Percentiles rank a stretch among this genome's conserved stretches.
phyloP scores from a whole-genome alignment of 176 grass and related monocot species.

The Avena atlantica region DNA sequence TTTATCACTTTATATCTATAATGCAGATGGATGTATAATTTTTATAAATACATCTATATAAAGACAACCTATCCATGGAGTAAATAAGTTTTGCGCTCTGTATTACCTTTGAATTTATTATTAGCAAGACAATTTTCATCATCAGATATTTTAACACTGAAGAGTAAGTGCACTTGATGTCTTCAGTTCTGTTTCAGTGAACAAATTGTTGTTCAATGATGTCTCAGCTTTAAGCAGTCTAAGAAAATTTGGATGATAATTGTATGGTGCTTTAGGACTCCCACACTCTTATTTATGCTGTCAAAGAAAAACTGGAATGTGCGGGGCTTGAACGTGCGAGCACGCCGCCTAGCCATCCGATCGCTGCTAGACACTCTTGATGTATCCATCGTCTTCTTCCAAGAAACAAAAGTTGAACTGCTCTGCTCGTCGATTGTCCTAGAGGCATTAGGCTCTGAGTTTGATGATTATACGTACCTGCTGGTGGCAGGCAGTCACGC shows the following conservation, averaged over 20 bases:
- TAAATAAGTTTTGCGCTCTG: background rate
- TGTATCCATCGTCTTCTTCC: no score
- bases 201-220: background rate
- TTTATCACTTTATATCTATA: background rate
- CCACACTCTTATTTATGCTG: background rate
- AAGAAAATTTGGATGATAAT: background rate
- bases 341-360: no score
- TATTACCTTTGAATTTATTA: background rate
- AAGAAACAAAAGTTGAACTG: no score
- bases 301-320: background rate
- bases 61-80: background rate
- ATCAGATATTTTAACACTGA: background rate
- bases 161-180: background rate
- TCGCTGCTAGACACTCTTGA: no score
- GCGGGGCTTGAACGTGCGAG: no score
- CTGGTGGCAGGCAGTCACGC: no score
- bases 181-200: background rate
- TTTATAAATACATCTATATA: background rate
- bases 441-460: no score
- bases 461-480: no score
- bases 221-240: slow-evolving; percentile 11
- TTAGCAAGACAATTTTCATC: background rate
- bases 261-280: background rate
- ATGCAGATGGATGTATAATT: background rate
- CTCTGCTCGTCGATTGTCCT: no score